Evolutionary conservation across 2,329 filamentous ascomycete genomes (phyloP).

Genomic region (Endocalyx cinctus): DNA sequence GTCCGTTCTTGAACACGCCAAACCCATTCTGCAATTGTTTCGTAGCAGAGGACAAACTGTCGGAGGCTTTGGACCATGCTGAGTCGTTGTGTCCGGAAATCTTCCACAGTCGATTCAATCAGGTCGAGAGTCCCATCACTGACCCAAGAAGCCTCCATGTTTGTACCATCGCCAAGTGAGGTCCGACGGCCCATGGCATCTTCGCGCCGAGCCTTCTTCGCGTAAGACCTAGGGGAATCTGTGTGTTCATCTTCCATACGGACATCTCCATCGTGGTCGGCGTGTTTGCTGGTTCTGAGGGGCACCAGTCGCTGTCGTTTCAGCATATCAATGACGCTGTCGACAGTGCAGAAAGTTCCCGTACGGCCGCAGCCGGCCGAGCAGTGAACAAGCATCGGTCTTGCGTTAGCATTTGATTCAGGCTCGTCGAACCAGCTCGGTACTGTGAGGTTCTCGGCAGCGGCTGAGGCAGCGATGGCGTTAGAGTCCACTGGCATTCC

Average conservation of each 20-base stretch:
- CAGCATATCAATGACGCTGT: conserved; percentile 93
- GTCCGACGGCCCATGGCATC: conserved; percentile 8
- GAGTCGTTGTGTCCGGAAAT: conserved; percentile 80
- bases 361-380: conserved; percentile 94
- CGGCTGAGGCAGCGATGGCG: conserved; percentile 28
- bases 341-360: conserved; percentile 93
- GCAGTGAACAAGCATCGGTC: conserved; percentile 89
- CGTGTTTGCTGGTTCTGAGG: conserved; percentile 13
- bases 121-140: conserved; percentile 68
- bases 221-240: conserved; percentile 23
- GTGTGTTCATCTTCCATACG: conserved; percentile 34
- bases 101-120: conserved; percentile 81
- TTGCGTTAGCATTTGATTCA: conserved; percentile 43
- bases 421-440: conserved; percentile 55
- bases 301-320: conserved; percentile 66
- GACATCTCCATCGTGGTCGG: conserved; percentile 42
- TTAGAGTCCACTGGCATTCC: conserved; percentile 44
- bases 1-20: conserved; percentile 40
- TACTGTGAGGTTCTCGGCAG: conserved; percentile 24
- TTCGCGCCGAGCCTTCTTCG: conserved; percentile 6
- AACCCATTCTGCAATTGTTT: conserved; percentile 88
- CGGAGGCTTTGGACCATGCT: conserved; percentile 96
- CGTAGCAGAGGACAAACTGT: conserved; percentile 95
- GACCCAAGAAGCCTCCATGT: conserved; percentile 62
- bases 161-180: no score